Evolutionary conservation across 2,329 filamentous ascomycete genomes (phyloP).

Genomic region (Pseudonectria foliicola): DNA sequence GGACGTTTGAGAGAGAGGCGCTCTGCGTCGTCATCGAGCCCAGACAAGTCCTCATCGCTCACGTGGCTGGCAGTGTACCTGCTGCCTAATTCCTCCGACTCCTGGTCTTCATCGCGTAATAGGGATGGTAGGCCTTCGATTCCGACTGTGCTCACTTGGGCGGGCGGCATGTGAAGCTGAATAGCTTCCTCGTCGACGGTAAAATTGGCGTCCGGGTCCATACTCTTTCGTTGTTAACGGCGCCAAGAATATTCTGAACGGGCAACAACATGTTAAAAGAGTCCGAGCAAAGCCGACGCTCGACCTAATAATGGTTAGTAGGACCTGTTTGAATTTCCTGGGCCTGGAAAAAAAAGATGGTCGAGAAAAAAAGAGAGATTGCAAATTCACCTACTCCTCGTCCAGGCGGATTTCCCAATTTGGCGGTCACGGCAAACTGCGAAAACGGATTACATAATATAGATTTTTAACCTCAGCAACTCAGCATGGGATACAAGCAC

Average conservation of each 20-base stretch:
- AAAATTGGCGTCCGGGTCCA: conserved; percentile 24
- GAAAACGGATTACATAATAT: conserved; percentile 15
- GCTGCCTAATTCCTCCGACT: conserved; percentile 8
- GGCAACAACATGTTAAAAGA: conserved; percentile 24
- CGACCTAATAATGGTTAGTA: conserved; percentile 3
- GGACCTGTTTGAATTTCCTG: not conserved
- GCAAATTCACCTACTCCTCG: no score
- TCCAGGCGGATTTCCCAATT: not conserved
- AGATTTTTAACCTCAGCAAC: conserved; percentile 3
- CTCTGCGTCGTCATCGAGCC: conserved; percentile 3
- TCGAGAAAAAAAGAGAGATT: no score
- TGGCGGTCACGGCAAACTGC: not conserved
- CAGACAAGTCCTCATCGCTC: conserved; percentile 3
- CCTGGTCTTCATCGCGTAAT: conserved; percentile 3
- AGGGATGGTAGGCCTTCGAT: conserved; percentile 1
- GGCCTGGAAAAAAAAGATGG: not conserved
- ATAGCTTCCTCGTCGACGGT: conserved; percentile 10
- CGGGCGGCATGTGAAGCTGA: conserved; percentile 1
- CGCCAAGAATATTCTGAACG: conserved; percentile 11
- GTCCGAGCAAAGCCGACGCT: conserved; percentile 2
- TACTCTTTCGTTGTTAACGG: conserved; percentile 17
- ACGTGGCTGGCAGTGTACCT: conserved; percentile 9
- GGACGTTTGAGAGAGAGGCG: conserved; percentile 24
- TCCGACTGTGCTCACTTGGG: conserved; percentile 7
- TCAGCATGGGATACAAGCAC: not conserved